Percentiles rank a stretch among this genome's conserved stretches.
These are phyloP conservation scores for Colletotrichum brevisporum DNA, from an alignment of 2,329 filamentous ascomycete species.

Conservation along the genomic window DNA sequence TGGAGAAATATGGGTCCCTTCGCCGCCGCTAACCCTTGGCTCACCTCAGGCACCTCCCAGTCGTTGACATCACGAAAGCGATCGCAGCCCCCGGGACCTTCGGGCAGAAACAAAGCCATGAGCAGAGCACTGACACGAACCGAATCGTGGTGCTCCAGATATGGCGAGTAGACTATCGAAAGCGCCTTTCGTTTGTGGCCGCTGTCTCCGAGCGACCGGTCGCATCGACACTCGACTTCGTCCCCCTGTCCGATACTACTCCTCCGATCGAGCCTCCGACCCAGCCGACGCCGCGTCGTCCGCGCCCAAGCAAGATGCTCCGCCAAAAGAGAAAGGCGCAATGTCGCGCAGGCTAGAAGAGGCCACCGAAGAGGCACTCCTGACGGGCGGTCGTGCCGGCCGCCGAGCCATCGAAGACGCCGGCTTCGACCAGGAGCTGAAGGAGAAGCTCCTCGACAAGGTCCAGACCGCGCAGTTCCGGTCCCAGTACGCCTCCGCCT, in stretches of 20 bases:
- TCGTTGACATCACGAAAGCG: conserved; percentile 38
- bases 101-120: background rate
- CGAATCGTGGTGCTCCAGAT: conserved; percentile 11
- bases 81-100: background rate
- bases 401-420: conserved; percentile 72
- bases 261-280: conserved; percentile 29
- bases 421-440: conserved; percentile 75
- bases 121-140: background rate
- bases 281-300: conserved; percentile 2
- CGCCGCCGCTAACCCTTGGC: too few relatives aligned
- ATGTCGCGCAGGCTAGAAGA: conserved; percentile 72
- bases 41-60: conserved; percentile 4
- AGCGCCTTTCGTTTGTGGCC: conserved; percentile 11
- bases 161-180: conserved; percentile 32
- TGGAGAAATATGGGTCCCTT: too few relatives aligned
- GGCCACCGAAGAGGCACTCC: conserved; percentile 74
- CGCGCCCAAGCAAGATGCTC: conserved; percentile 3
- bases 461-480: conserved; percentile 69
- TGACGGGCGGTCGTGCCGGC: conserved; percentile 72
- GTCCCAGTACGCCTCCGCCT: conserved; percentile 63
- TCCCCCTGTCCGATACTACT: conserved; percentile 17
- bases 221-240: background rate
- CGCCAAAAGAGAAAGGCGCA: conserved; percentile 51
- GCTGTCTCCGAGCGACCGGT: conserved; percentile 2
- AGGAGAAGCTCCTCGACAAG: conserved; percentile 69